These are phyloP conservation scores for Crataegus laevigata DNA, from an alignment of 306 rosid genomes.

Conservation along the genomic window DNA sequence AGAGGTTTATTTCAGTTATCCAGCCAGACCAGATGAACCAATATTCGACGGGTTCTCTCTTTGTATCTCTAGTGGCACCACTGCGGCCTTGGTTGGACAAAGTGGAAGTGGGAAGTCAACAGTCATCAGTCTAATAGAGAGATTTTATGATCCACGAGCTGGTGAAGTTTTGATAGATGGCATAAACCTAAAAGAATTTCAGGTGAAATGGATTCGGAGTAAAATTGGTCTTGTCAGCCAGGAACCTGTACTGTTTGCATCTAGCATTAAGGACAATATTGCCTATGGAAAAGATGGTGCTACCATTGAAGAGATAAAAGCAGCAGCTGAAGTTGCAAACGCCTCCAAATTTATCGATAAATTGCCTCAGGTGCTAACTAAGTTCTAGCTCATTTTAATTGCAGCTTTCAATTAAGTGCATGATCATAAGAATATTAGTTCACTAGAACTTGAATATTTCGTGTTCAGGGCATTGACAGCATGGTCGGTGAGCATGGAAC, in stretches of 20 bases:
- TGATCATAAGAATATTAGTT: background rate
- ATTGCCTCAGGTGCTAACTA: conserved; percentile 56
- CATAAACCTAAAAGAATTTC: conserved; percentile 66
- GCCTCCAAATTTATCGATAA: conserved; percentile 84
- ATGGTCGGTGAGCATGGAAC: conserved; percentile 92
- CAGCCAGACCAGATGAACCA: conserved; percentile 70
- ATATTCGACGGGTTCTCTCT: conserved; percentile 74
- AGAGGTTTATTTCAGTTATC: conserved; percentile 68
- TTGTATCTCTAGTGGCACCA: conserved; percentile 51
- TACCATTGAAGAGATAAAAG: conserved; percentile 64
- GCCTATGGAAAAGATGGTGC: conserved; percentile 87
- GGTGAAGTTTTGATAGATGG: conserved; percentile 78
- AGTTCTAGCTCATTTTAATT: background rate
- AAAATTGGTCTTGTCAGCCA: conserved; percentile 95
- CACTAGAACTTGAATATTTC: background rate
- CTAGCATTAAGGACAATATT: conserved; percentile 79
- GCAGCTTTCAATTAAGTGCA: background rate
- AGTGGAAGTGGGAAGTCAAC: conserved; percentile 97
- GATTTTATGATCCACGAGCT: conserved; percentile 77
- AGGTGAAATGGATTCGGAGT: conserved; percentile 81
- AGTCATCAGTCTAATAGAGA: conserved; percentile 71
- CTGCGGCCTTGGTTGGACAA: conserved; percentile 86
- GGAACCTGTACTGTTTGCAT: conserved; percentile 76
- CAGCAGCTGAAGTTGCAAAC: conserved; percentile 77
- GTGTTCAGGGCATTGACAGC: conserved; percentile 63